Base-by-base conservation (phyloP, 1,284 basidiomycete species). In the Coniferiporia weirii region DNA sequence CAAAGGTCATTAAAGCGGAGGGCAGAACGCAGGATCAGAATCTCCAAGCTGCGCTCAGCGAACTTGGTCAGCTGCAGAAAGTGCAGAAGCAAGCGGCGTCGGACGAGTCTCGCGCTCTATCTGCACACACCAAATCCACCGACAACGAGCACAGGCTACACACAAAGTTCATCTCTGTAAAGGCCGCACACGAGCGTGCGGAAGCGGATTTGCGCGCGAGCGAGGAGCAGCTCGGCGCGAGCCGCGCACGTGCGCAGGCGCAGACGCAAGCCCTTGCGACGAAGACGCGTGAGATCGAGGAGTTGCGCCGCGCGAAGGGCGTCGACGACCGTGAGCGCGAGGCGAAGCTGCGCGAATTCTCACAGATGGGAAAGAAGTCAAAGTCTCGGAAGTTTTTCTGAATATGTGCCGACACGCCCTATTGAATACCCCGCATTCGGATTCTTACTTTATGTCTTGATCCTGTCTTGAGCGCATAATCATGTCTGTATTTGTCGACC, bases 311-410 rank as follows among this genome's bases (percentile, higher is more conserved):
- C 13, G 71, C 72, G 56, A 75, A 75, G 69, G 73, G 73, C 19
- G 73, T 72, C 4, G 75, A 76, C 63, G 75, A 76, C 63, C 71
- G 74, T 50, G 75, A 76, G 64, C 65, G 75, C 43, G 72, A 71
- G 54, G 70, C 72, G 65, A 75, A 56, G 45, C 22, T 48, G 44
- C 15, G 44, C 8, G 17, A 19, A n/a, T 19, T 46, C n/a, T n/a
- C 13, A 15, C 44, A 17, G n/a, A 46, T 9, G 12, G 15, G 15
- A 46, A 40, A 40, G 38, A 40, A 40, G 38, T 12, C 17, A 27
- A 32, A 27, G 34, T 47, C 20, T 20, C 13, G 12, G 43, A 20
- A 27, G 20, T 20, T n/a, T 44, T 27, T 22, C 38, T 22, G 40
- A 32, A n/a, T 19, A 32, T 27, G 53, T 20, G 46, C 27, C 36